Base-by-base conservation (phyloP, 257 asterid genomes). In the Henckelia pumila region DNA sequence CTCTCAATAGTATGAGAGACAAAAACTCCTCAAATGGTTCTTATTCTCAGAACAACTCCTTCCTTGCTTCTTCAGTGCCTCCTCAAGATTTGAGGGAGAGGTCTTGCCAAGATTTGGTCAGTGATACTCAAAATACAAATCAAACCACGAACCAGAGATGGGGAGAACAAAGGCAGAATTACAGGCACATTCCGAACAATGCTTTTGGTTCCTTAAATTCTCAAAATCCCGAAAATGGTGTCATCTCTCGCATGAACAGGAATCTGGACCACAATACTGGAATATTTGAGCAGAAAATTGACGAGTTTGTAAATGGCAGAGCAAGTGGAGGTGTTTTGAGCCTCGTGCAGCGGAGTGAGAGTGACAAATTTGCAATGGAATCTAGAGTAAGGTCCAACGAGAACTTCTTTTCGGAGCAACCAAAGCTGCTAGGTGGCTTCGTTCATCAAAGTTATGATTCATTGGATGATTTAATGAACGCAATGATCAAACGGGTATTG, bases 391-490 rank as follows among this genome's bases (percentile, higher is more conserved):
- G 84, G 74, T 72, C 88, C 26, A 72, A 81, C 17, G 95, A 76
- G 59, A 86, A 80, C 61, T 71, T 69, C 79, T 64, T 77, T 22
- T 68, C 72, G 74, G 89, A 76, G 80, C 86, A 89, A 47, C 61
- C 89, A 23, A 90, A 75, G 78, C 59, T 74, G 71, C 89, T 74
- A 61, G 80, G 78, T 66, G 88, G 77, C 69, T 81, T 73, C 74
- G 70, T 62, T 64, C 74, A 88, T 63, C 87, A 76, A 10, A 67
- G 77, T 69, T 83, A 70, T 71, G 96, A 82, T 71, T 61, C 89
- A n/a, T 83, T 85, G 74, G 97, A 88, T 74, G 96, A 85, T 70
- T 75, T 91, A 77, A 72, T 88, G 97, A 71, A 61, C 75, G 66
- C 85, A 9, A 72, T 84, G 85, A 76, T 88, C 77, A 91, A 88